Evolutionary conservation across 169 alveolate genomes (phyloP), one percentile per base, ranked within the genome.

Genomic region (Eimeria falciformis): DNA sequence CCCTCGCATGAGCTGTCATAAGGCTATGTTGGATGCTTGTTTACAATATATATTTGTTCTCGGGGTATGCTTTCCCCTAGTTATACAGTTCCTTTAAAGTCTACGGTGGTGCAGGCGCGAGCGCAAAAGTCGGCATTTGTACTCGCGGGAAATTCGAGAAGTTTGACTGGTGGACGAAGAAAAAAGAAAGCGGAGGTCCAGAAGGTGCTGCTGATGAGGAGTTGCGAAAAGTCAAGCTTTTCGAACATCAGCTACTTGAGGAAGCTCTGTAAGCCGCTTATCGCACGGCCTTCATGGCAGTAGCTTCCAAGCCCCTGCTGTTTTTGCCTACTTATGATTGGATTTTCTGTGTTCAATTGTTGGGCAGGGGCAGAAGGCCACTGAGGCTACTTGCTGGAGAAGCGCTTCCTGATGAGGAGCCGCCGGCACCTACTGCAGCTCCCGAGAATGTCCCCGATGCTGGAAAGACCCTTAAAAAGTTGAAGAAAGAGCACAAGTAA

Each of bases 121-220:
- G 93, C 71, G 82, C 71, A 25, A 89, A 89, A 82, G 84, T 89
- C 29, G 93, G 93, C 45, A 73, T 89, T 0, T 66, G 84, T 82
- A 50, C 93, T 0, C 17, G 89, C 21, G 92, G 92, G 37, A 89
- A 75, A 21, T 89, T 89, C 25, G 93, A 68, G 43, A 89, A 89
- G 89, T 46, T 33, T 58, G 93, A 89, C 56, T 89, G 93, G 93
- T 89, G 93, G 93, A 89, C 93, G 29, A 89, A 89, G 82, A 73
- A 62, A 82, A 73, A 82, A 37, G 88, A 79, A 2, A 56, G 82
- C 18, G 93, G 78, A 5, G 79, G 53, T 5, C 40, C 78, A 40
- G 40, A 18, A 75, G 73, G 58, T 2, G 93, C 53, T 6, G 82
- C 46, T 23, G 89, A 73, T 27, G 93, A 73, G 18, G 93, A 89